phyloP scores from a whole-genome alignment of 2,329 filamentous ascomycete genomes.

The Neofusicoccum parvum region DNA sequence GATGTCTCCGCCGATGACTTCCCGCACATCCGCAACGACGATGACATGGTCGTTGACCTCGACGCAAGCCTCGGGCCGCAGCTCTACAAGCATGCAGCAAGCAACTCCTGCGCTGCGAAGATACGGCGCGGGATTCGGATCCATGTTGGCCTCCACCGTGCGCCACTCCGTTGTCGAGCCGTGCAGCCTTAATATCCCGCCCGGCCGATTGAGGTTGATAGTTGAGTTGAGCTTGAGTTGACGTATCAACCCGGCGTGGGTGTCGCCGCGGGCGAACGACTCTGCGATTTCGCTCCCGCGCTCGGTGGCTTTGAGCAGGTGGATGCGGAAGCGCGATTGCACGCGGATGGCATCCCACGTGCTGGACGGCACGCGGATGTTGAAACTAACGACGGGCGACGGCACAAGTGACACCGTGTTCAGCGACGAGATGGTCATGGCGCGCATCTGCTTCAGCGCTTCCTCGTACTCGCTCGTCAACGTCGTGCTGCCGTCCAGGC shows the following conservation, averaged over 20 bases:
- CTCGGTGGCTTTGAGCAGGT: slow-evolving; percentile 46
- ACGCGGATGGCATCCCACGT: slow-evolving; percentile 56
- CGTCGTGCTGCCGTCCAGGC: neutral
- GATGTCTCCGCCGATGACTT: neutral
- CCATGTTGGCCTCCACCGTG: neutral
- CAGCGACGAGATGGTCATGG: slow-evolving; percentile 64
- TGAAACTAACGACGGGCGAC: slow-evolving; percentile 62
- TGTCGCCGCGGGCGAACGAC: slow-evolving; percentile 28
- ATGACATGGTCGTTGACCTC: slow-evolving; percentile 51
- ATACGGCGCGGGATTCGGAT: neutral
- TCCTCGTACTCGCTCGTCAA: neutral
- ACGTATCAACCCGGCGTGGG: slow-evolving; percentile 28
- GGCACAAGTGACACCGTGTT: slow-evolving; percentile 60
- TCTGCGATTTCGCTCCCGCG: slow-evolving; percentile 34
- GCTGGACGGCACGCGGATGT: slow-evolving; percentile 58
- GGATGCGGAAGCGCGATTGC: slow-evolving; percentile 49
- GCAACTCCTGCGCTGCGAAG: neutral
- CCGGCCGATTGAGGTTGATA: neutral
- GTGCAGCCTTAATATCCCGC: neutral
- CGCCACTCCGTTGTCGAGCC: neutral
- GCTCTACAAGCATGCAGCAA: slow-evolving; percentile 37
- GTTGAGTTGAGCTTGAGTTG: slow-evolving; percentile 23
- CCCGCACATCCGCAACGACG: slow-evolving; percentile 41
- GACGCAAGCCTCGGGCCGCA: slow-evolving; percentile 41
- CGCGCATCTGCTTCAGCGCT: slow-evolving; percentile 34